Evolutionary conservation across 2,329 filamentous ascomycete species (phyloP).

Genomic region (Diatrype stigma): DNA sequence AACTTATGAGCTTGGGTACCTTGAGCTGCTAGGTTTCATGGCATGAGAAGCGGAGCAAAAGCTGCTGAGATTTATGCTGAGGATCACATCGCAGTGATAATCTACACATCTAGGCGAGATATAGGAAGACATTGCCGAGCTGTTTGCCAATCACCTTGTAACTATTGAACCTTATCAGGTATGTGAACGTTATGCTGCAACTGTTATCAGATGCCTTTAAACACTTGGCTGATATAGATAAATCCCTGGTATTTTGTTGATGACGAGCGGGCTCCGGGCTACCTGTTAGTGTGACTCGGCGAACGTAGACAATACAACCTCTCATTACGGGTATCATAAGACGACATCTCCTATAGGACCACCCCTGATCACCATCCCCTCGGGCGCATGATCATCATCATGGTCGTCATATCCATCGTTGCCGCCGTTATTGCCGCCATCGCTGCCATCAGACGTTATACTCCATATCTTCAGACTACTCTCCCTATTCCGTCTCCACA

Average conservation of each 20-base stretch:
- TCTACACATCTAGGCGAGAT: too few relatives aligned
- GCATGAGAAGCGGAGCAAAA: too few relatives aligned
- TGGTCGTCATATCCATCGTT: too few relatives aligned
- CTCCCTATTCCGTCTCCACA: constrained; percentile 29
- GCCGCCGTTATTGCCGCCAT: too few relatives aligned
- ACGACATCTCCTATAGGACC: background rate
- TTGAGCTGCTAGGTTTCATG: background rate
- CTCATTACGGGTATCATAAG: constrained; percentile 12
- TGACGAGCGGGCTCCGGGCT: too few relatives aligned
- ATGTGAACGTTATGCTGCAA: background rate
- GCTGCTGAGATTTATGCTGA: too few relatives aligned
- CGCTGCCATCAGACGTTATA: constrained; percentile 17
- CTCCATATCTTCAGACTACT: constrained; percentile 45
- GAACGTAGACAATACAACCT: too few relatives aligned
- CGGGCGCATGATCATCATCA: background rate
- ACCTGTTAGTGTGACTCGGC: too few relatives aligned
- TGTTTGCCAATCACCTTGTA: constrained; percentile 1
- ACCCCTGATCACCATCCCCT: background rate
- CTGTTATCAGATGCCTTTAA: too few relatives aligned
- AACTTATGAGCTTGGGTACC: background rate
- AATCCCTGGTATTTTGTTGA: too few relatives aligned
- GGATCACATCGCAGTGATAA: too few relatives aligned
- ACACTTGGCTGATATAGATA: too few relatives aligned
- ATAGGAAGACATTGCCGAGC: constrained; percentile 6
- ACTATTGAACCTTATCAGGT: background rate